Conservation (phyloP, 169 alveolate genomes). For the Cytauxzoon felis region DNA sequence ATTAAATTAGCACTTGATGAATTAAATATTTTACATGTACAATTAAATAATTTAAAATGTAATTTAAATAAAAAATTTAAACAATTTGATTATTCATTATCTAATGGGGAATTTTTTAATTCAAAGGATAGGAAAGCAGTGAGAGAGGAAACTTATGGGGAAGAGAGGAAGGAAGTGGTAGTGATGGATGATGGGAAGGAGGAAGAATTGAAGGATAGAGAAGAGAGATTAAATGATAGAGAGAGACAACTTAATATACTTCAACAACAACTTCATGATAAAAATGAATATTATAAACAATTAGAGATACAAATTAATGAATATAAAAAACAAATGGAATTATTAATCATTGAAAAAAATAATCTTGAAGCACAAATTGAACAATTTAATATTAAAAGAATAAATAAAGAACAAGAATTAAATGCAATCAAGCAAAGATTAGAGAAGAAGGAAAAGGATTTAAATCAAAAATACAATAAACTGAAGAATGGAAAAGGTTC, state of each 20-base stretch:
- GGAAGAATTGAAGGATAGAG: constrained; percentile 16
- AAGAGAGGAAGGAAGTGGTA: constrained; percentile 22
- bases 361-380: constrained; percentile 62
- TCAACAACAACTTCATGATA: constrained; percentile 27
- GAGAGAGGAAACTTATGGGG: neutral
- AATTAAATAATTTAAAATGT: constrained; percentile 12
- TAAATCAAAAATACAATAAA: constrained; percentile 28
- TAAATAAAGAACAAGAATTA: constrained; percentile 41
- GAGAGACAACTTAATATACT: constrained; percentile 32
- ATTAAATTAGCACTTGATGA: constrained; percentile 38
- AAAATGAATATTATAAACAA: constrained; percentile 1
- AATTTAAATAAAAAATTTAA: constrained; percentile 10
- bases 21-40: constrained; percentile 26
- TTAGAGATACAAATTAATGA: constrained; percentile 46
- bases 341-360: constrained; percentile 58
- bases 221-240: constrained; percentile 10
- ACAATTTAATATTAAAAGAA: constrained; percentile 47
- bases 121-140: neutral
- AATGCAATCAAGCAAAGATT: constrained; percentile 50
- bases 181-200: constrained; percentile 19
- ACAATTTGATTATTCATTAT: constrained; percentile 1
- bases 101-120: neutral
- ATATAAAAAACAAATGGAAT: constrained; percentile 45
- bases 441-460: constrained; percentile 34
- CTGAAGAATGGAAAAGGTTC: neutral